Base-by-base conservation (phyloP, 805 yeast genomes). In the Teunomyces kruisii region DNA sequence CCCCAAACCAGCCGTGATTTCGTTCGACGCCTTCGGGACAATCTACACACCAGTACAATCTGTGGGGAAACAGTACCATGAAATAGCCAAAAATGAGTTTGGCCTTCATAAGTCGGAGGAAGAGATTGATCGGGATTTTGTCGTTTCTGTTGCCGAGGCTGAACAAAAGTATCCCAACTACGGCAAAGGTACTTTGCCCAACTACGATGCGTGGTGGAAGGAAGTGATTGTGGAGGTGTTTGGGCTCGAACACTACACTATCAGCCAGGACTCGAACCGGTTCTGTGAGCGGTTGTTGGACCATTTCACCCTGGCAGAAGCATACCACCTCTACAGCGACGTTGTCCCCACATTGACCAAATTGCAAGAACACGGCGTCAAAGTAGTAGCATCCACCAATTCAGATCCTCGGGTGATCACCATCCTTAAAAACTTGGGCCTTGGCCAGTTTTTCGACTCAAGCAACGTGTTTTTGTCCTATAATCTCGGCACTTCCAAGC, bases 21-120 rank as follows among this genome's bases (percentile, higher is more conserved):
- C 89, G 1, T 74, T 84, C 44, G 92, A 85, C 61, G 86, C 84
- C 0, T 85, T 82, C 62, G 82, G 80, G 35, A 85, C 91, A 0
- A 59, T 85, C 7, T 84, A 82, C 56, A 66, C 77, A 0, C 86
- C 90, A 2, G 69, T 67, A 14, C 63, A 64, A 24, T 79, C 86
- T 0, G 76, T 84, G 0, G 61, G 77, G 32, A 61, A 66, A n/a
- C 83, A 78, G 49, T 85, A 85, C 54, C 65, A 73, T 35, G 58
- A 65, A 2, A 72, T 82, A 4, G 80, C 81, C 0, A 30, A 42
- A 13, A 42, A 56, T 6, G 68, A 68, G 37, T 73, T 72, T 57
- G 82, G 81, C 0, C 48, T 80, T 3, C 55, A 48, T 6, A 60
- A 64, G 41, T 17, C 32, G 9, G 53, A 65, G 9, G 60, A 57